A percentile compares a stretch with the other conserved stretches of the same genome.
phyloP scores from a whole-genome alignment of 1,139 yeast species.

The Lizanozyma gosingica region DNA sequence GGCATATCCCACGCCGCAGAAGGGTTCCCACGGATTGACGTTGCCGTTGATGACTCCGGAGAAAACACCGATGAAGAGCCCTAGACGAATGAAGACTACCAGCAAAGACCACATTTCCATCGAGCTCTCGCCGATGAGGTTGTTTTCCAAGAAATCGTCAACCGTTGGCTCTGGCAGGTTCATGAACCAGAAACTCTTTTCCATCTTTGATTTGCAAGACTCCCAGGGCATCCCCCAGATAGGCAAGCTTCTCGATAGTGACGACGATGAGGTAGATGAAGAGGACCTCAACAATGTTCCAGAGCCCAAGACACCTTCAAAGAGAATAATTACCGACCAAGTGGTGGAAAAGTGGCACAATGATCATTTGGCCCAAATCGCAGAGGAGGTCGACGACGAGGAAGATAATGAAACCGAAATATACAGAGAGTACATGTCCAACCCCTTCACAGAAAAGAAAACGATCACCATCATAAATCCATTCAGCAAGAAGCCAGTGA shows the following conservation, averaged over 20 bases:
- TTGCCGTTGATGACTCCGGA: background rate
- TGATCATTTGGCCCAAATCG: constrained; percentile 2
- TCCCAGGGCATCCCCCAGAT: constrained; percentile 1
- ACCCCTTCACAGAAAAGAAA: constrained; percentile 10
- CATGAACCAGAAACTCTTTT: background rate
- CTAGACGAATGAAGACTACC: background rate
- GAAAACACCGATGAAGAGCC: background rate
- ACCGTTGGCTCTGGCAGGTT: background rate
- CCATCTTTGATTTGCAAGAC: constrained; percentile 2
- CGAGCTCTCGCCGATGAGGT: background rate
- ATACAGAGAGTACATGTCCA: constrained; percentile 1
- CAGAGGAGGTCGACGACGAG: background rate
- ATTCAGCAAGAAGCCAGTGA: constrained; percentile 3
- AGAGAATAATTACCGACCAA: background rate
- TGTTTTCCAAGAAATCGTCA: background rate
- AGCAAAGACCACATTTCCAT: background rate
- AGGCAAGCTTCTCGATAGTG: constrained; percentile 7
- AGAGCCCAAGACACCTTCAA: background rate
- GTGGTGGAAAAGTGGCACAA: background rate
- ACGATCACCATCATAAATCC: constrained; percentile 6
- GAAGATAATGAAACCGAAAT: background rate
- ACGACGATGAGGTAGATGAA: constrained; percentile 7
- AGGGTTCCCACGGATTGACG: background rate
- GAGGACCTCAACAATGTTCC: background rate
- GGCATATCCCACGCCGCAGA: no score